Base-by-base conservation (phyloP, 352 stramenopile species). In the Hyaloperonospora brassicae region DNA sequence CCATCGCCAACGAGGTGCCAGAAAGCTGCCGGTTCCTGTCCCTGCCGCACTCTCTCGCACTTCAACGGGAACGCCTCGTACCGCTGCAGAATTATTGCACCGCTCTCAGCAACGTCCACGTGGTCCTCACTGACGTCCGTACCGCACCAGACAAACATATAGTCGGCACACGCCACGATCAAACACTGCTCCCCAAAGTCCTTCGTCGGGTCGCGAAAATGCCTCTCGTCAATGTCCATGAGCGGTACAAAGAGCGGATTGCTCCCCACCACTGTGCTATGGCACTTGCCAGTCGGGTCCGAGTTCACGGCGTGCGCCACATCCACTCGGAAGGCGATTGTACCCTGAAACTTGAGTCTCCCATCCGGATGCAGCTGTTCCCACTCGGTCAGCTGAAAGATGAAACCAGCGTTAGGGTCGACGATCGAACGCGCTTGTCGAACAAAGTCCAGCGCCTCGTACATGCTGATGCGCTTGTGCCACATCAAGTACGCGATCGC, bases 401-500 rank as follows among this genome's bases (percentile, higher is more conserved):
- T 89, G 47, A 95, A 95, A 11, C 83, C 83, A 21, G 78, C 79
- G 54, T 95, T 95, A 21, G 85, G 85, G 45, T 93, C 82, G 17
- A 93, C 84, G 11, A 86, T 82, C 2, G 83, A 79, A 0, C 85
- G 69, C 12, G 79, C 72, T 50, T 85, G 71, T 6, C 83, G 76
- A 6, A 95, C 78, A 24, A 92, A 75, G 38, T 93, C 81, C 38
- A 93, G 66, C 12, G 85, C 81, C 54, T 89, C 73, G 52, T 91
- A 84, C 66, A 93, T 79, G 11, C 70, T 71, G 36, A 92, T 85
- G 21, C 76, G 64, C 61, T 91, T 90, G 69, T 83, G 79, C 81
- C 82, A 92, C 85, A 95, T 93, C 49, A 95, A 68, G 51, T 95
- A 93, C 50, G 83, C 85, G 50, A 95, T 93, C 9, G 83, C 81